Evolutionary conservation across 1,139 yeast genomes (phyloP).

Genomic region (Hyphopichia burtonii): DNA sequence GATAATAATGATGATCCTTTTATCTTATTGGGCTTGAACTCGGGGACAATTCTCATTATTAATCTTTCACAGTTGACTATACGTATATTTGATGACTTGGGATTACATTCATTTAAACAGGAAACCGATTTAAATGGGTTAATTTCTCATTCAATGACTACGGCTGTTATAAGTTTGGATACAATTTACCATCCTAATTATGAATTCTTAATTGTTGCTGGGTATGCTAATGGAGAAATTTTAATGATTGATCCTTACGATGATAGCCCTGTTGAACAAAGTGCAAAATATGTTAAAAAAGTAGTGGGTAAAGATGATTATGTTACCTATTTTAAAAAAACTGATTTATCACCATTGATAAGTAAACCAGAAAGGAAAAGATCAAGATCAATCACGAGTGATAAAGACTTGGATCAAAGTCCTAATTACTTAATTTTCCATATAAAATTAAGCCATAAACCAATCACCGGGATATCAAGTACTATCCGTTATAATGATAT

Average conservation of each 20-base stretch:
- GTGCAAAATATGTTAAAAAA: slow-evolving; percentile 21
- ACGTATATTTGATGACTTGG: slow-evolving; percentile 26
- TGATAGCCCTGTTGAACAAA: slow-evolving; percentile 6
- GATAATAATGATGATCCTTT: slow-evolving; percentile 20
- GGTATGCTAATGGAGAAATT: slow-evolving; percentile 44
- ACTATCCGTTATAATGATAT: slow-evolving; percentile 17
- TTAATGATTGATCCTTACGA: slow-evolving; percentile 32
- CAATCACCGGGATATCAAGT: slow-evolving; percentile 40
- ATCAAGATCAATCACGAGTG: background rate
- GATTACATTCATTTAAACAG: slow-evolving; percentile 9
- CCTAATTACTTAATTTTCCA: slow-evolving; percentile 43
- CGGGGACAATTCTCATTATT: slow-evolving; percentile 33
- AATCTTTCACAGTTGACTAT: slow-evolving; percentile 28
- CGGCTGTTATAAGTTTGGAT: slow-evolving; percentile 33
- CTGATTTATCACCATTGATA: slow-evolving; percentile 35
- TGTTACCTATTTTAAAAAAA: slow-evolving; percentile 39
- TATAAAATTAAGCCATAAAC: slow-evolving; percentile 57
- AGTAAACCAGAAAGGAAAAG: background rate
- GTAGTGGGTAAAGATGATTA: slow-evolving; percentile 34
- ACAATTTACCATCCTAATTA: slow-evolving; percentile 29
- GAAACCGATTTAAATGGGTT: slow-evolving; percentile 5
- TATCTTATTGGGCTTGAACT: slow-evolving; percentile 35
- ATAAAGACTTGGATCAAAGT: background rate
- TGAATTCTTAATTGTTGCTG: slow-evolving; percentile 36
- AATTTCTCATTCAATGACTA: background rate